phyloP scores from a whole-genome alignment of 1,139 yeast genomes.

The Taphrina sp. region DNA sequence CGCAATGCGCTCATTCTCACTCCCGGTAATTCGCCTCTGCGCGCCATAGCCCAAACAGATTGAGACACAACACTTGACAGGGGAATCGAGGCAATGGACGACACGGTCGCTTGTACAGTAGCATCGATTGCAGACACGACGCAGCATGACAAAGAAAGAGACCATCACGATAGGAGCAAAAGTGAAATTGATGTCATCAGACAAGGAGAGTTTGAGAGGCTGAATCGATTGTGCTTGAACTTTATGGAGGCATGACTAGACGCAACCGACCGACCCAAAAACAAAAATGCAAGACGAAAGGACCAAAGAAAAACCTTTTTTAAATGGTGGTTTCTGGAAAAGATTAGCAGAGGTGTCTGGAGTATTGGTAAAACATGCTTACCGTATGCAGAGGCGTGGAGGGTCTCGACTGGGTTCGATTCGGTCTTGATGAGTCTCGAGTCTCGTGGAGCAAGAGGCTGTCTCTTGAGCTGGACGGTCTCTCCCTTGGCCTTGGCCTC shows the following conservation, averaged over 20 bases:
- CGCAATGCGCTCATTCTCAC: no score
- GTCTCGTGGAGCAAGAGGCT: slow-evolving; percentile 96
- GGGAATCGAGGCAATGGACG: no score
- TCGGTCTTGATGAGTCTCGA: slow-evolving; percentile 76
- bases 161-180: not conserved
- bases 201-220: not conserved
- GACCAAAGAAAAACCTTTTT: not conserved
- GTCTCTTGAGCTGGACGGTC: slow-evolving; percentile 91
- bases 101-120: no score
- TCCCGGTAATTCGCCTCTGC: no score
- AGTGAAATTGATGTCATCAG: not conserved
- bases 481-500: slow-evolving; percentile 95
- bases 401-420: slow-evolving; percentile 88
- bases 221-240: slow-evolving; percentile 13
- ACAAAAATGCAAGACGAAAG: not conserved
- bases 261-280: slow-evolving; percentile 1
- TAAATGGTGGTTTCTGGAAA: slow-evolving; percentile 17
- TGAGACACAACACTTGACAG: no score
- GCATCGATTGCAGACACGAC: no score
- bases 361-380: no score
- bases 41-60: no score
- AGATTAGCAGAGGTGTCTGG: no score
- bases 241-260: not conserved
- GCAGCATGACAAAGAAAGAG: not conserved
- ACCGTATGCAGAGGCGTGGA: slow-evolving; percentile 99